These are phyloP conservation scores for Colletotrichum chlorophyti DNA, from an alignment of 2,329 filamentous ascomycete species.

Conservation along the genomic window DNA sequence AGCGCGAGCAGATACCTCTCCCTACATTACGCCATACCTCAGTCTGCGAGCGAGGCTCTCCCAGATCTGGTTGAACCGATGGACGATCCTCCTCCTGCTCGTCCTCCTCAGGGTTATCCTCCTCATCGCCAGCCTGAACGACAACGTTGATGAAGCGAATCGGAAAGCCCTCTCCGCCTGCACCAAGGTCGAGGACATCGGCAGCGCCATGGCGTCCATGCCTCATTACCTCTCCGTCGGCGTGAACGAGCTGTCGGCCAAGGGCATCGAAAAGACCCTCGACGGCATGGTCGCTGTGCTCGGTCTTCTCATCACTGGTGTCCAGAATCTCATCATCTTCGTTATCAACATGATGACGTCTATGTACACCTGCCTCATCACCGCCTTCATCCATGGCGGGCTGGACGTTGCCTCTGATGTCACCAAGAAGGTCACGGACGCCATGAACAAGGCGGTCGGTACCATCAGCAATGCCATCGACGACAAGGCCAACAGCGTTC, in stretches of 20 bases:
- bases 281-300: constrained; percentile 81
- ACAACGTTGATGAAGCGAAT: constrained; percentile 78
- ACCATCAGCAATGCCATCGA: constrained; percentile 67
- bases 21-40: constrained; percentile 86
- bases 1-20: constrained; percentile 62
- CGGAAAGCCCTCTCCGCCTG: constrained; percentile 86
- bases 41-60: constrained; percentile 88
- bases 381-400: constrained; percentile 80
- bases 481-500: constrained; percentile 57
- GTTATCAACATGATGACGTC: constrained; percentile 90
- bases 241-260: constrained; percentile 84
- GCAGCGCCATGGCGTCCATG: constrained; percentile 97
- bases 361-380: constrained; percentile 90
- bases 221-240: constrained; percentile 91
- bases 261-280: constrained; percentile 81
- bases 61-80: constrained; percentile 97
- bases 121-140: constrained; percentile 74
- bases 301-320: constrained; percentile 78
- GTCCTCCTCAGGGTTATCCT: constrained; percentile 84
- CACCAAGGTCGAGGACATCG: constrained; percentile 88
- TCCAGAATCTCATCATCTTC: constrained; percentile 89
- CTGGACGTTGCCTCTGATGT: constrained; percentile 69
- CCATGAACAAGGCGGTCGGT: constrained; percentile 57
- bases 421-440: constrained; percentile 59
- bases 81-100: constrained; percentile 89